A percentile compares a stretch with the other conserved stretches of the same genome.
Evolutionary conservation across 148 eudicot species (phyloP).

Genomic region (Amaranthus palmeri): DNA sequence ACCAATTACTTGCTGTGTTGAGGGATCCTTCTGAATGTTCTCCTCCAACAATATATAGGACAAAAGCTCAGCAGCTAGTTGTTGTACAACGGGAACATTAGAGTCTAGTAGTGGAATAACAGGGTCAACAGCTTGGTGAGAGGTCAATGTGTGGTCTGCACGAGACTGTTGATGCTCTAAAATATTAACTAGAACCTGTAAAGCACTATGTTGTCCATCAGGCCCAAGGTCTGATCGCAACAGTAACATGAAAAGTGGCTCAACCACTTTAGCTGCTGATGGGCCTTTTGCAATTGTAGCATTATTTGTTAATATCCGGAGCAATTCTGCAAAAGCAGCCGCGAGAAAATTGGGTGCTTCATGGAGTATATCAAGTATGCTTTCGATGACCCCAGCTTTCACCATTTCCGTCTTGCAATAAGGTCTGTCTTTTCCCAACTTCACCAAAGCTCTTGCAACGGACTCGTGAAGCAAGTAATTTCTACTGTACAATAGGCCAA

Average conservation of each 20-base stretch:
- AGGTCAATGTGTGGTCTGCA: slow-evolving; percentile 56
- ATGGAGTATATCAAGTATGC: slow-evolving; percentile 75
- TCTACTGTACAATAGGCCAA: slow-evolving; percentile 70
- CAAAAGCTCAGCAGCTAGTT: slow-evolving; percentile 88
- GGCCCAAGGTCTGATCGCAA: slow-evolving; percentile 78
- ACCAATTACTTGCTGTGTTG: slow-evolving; percentile 75
- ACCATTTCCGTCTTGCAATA: slow-evolving; percentile 98
- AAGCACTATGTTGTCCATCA: slow-evolving; percentile 90
- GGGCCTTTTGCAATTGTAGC: slow-evolving; percentile 89
- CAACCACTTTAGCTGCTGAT: slow-evolving; percentile 89
- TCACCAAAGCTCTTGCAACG: slow-evolving; percentile 89
- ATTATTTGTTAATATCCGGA: slow-evolving; percentile 89
- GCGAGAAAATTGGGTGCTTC: slow-evolving; percentile 96
- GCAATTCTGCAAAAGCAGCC: slow-evolving; percentile 86
- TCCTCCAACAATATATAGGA: slow-evolving; percentile 79
- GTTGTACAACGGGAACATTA: slow-evolving; percentile 75
- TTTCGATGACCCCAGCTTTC: slow-evolving; percentile 84
- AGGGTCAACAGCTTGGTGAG: slow-evolving; percentile 87
- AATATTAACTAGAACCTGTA: slow-evolving; percentile 92
- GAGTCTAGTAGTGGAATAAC: slow-evolving; percentile 82
- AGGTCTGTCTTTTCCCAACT: slow-evolving; percentile 96
- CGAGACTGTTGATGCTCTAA: slow-evolving; percentile 90
- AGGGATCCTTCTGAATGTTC: slow-evolving; percentile 76
- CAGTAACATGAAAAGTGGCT: slow-evolving; percentile 75
- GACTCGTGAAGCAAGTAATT: slow-evolving; percentile 88